Evolutionary conservation across 2,329 filamentous ascomycete genomes (phyloP), one percentile per base, ranked within the genome.

Genomic region (Paradendryphiella salina): DNA sequence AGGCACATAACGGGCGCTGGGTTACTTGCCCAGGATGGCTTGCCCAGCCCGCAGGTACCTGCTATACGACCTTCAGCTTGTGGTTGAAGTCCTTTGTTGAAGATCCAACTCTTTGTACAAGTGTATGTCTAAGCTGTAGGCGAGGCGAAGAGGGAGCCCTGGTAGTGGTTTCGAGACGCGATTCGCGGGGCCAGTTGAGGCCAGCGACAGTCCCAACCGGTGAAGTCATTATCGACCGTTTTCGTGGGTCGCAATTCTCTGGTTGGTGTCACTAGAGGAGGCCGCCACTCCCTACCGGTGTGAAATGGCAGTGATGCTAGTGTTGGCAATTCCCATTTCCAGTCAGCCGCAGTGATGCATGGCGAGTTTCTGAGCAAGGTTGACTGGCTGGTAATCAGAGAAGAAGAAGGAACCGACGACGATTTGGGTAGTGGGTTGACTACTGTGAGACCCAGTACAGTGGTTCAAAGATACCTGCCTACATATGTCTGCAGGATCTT

Each of bases 271-370:
- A 14, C n/a, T 6, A 23, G 13, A 33, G 29, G 17, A 15, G 9
- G 29, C 9, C n/a, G 18, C 7, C 3, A 7, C 3, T 10, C 7
- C 23, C 5, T 8, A 7, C 21, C 4, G 36, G 55, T 28, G 33
- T 52, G 55, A 54, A 57, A 65, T 60, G 60, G 43, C 32, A 43
- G 38, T 32, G 37, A 42, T 39, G 47, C 46, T 38, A 51, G 66
- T 65, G 47, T 59, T 61, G 64, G 60, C 68, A 66, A 57, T 20
- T 6, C 23, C 62, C 51, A 31, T 48, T 43, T 28, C 50, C 44
- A 54, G 53, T 52, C 59, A 36, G 44, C 58, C 55, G 47, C 51
- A 48, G 21, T 46, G 31, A 52, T 31, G 50, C 3, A 49, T n/a
- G 40, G 17, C 45, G 10, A 37, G 34, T 58, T 48, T 44, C 18